Conservation (phyloP, 345 rosid genomes). For the Laguncularia racemosa region DNA sequence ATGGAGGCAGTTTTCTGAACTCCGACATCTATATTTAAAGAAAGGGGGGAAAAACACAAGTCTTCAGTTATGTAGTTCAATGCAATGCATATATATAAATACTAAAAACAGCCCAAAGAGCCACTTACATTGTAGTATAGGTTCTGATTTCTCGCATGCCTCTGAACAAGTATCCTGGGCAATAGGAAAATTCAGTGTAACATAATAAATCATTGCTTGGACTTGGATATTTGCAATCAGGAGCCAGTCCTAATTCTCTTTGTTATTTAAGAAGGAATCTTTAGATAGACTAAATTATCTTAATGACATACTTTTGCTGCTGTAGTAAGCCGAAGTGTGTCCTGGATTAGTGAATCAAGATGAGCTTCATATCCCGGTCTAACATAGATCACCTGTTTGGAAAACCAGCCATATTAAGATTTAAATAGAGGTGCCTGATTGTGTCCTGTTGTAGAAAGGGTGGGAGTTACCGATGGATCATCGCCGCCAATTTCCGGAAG, state of each 20-base stretch:
- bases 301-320: slow-evolving; percentile 31
- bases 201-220: background rate
- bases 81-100: no score
- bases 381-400: slow-evolving; percentile 73
- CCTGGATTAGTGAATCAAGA: slow-evolving; percentile 69
- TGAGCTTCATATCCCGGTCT: slow-evolving; percentile 71
- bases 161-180: slow-evolving; percentile 72
- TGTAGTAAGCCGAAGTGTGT: slow-evolving; percentile 55
- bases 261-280: no score
- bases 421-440: background rate
- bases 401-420: background rate
- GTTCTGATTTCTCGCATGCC: slow-evolving; percentile 57
- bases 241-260: no score
- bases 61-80: background rate
- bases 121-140: slow-evolving; percentile 39
- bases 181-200: background rate
- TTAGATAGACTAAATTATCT: no score
- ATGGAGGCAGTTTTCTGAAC: slow-evolving; percentile 41
- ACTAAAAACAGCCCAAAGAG: background rate
- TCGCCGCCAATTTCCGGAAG: slow-evolving; percentile 70
- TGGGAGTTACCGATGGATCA: slow-evolving; percentile 64
- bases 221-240: no score
- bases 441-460: background rate
- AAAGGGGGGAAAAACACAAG: background rate
- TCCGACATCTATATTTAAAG: slow-evolving; percentile 37